Evolutionary conservation across 2,329 filamentous ascomycete genomes (phyloP), one percentile per base, ranked within the genome.

Genomic region (Exophiala calicioides): DNA sequence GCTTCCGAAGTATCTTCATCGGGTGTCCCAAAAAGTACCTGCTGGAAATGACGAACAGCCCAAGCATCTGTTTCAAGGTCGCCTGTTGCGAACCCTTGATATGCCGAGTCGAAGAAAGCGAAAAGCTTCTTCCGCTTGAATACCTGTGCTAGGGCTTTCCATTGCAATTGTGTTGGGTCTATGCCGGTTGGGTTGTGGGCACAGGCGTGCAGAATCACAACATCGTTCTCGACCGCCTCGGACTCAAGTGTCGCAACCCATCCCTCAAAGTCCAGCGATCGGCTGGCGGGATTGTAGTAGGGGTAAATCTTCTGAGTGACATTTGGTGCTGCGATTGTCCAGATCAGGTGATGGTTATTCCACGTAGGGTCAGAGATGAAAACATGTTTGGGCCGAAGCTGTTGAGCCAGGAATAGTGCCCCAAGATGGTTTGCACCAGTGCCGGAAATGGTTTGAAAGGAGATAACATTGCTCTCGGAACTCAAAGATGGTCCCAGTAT

Each of bases 401-500:
- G 18, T 21, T 23, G 18, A 12, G 16, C 19, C 4, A 36, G 33
- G 15, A 36, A 36, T n/a, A 13, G 33, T 4, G 33, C 33, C 7
- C 33, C 33, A 3, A 36, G 7, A 4, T 23, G 16, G 33, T 36
- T 36, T 7, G 33, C 33, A 4, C 33, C 33, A 10, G 33, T 36
- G 16, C 33, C 33, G 5, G 33, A 21, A 23, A 36, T 36, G 8
- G 33, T 36, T n/a, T 36, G 33, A 3, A 36, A 8, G 18, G 33
- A 36, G 33, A 23, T 23, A 3, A 23, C 18, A 10, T 23, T 21
- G 18, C 7, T 13, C 12, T 12, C n/a, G 31, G 31, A 18, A 18
- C 6, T 4, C 6, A 18, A 33, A 8, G 31, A 33, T 4, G 60
- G 86, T 80, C 42, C 91, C 89, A 27, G 81, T 59, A 95, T 86